Base-by-base conservation (phyloP, 2,329 filamentous ascomycete species). In the Hypoxylon sp. region DNA sequence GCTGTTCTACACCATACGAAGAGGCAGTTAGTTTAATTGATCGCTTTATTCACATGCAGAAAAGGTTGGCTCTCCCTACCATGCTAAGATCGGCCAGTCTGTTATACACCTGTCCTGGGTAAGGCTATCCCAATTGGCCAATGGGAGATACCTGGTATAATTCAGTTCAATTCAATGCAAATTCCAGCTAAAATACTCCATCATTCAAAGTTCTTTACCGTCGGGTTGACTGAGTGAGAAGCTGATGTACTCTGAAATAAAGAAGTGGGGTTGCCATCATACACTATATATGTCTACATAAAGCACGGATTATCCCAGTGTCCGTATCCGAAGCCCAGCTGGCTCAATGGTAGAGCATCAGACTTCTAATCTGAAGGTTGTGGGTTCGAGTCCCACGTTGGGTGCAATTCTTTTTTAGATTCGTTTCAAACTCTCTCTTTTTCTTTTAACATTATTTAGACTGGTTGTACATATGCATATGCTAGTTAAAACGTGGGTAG, bases 1-100 rank as follows among this genome's bases (percentile, higher is more conserved):
- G 40, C 55, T 57, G 53, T 56, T 57, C n/a, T 2, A 10, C 4
- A 22, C 10, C 25, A 57, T 35, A 57, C 27, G 54, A 57, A 17
- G 33, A 48, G 5, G 27, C 2, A 20, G 17, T 14, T 14, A 13
- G 20, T 33, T 46, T n/a, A 10, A 48, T 8, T 20, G 25, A n/a
- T 13, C 44, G 22, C 2, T 25, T 17, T n/a, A 25, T 44, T 55
- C 25, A 25, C n/a, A 25, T 56, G 44, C 6, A 10, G n/a, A 44
- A 6, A 44, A 8, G n/a, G 6, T 3, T 20, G 8, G 4, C 6
- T 10, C n/a, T 20, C 8, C 6, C n/a, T 44, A 22, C 40, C 17
- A 44, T 22, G 8, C 17, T 22, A 44, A 17, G 25, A 22, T 44
- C 40, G 40, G 40, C 40, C 17, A 22, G 11, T 2, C 31, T 10